A percentile compares a stretch with the other conserved stretches of the same genome.
phyloP scores from a whole-genome alignment of 2,329 filamentous ascomycete genomes.

The Magnaporthales sp. region DNA sequence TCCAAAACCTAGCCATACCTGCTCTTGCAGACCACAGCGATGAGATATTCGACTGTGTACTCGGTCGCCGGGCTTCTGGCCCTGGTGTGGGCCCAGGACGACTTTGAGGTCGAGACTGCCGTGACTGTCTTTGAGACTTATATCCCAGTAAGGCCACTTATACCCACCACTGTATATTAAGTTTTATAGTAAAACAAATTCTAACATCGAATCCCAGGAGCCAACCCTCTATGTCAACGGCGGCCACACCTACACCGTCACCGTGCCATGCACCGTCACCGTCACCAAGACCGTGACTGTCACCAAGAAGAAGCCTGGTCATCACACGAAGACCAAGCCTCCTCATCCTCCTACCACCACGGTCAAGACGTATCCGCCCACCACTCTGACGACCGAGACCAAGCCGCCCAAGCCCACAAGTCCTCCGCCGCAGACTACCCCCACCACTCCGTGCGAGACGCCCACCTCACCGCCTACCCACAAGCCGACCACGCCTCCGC shows the following conservation, averaged over 20 bases:
- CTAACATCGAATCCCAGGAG: conserved; percentile 3
- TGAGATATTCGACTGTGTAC: conserved; percentile 1
- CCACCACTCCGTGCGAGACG: neutral
- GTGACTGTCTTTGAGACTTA: neutral
- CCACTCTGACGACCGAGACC: neutral
- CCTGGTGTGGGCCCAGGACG: neutral
- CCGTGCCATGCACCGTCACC: conserved; percentile 25
- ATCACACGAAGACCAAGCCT: neutral
- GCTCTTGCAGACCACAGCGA: neutral
- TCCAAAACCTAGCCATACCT: neutral
- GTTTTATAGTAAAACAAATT: neutral
- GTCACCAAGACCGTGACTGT: conserved; percentile 20
- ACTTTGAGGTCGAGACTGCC: neutral
- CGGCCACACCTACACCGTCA: conserved; percentile 35
- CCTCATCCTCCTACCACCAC: neutral
- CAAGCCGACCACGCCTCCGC: neutral
- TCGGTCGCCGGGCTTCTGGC: neutral
- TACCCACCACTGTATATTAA: neutral
- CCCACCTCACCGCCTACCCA: neutral
- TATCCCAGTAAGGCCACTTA: neutral
- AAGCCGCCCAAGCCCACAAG: neutral
- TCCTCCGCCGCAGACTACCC: neutral
- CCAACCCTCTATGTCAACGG: conserved; percentile 29
- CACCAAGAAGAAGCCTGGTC: conserved; percentile 3
- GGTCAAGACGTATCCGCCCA: neutral